Evolutionary conservation across 177 flowering plant genomes (phyloP), one percentile per base, ranked within the genome.

Genomic region (Tripterygium wilfordii): DNA sequence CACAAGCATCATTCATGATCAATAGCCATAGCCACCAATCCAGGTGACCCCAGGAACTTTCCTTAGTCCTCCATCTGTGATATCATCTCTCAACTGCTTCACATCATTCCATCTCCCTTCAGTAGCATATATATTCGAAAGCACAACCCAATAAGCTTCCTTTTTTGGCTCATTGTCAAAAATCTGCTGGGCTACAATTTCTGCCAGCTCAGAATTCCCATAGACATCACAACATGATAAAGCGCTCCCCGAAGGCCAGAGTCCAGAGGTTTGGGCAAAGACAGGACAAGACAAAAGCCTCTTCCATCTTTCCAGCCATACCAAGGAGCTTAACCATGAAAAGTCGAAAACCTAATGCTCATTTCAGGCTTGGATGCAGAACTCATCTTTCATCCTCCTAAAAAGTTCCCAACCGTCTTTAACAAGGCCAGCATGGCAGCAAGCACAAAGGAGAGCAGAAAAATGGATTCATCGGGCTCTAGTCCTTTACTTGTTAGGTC

Each of bases 311-410:
- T 51, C 89, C 96, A 22, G 60, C 64, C 76, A 68, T 70, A 30
- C 89, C 98, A 4, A 88, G 76, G 56, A 88, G 82, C 69, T 78
- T 85, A 41, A 88, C 88, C 72, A 88, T 71, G 62, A 83, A 49
- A n/a, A n/a, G n/a, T n/a, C n/a, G n/a, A n/a, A n/a, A 46, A 91
- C 79, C 54, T 75, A 74, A 64, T 88, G 98, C 61, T 85, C 92
- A 7, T 58, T 51, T 50, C 58, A 58, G 33, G 88, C 57, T 49
- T 64, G 40, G 18, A 91, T 55, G 4, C 69, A 57, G 62, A 78
- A 91, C 24, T 74, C 75, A n/a, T 51, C 49, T 43, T 38, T 60
- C 96, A 90, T 80, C 57, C 64, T 63, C 45, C 56, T 52, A 57
- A 82, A 80, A 40, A 70, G 26, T 1, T 69, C 65, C 41, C 36